phyloP scores from a whole-genome alignment of 306 rosid genomes.

The Bauhinia variegata region DNA sequence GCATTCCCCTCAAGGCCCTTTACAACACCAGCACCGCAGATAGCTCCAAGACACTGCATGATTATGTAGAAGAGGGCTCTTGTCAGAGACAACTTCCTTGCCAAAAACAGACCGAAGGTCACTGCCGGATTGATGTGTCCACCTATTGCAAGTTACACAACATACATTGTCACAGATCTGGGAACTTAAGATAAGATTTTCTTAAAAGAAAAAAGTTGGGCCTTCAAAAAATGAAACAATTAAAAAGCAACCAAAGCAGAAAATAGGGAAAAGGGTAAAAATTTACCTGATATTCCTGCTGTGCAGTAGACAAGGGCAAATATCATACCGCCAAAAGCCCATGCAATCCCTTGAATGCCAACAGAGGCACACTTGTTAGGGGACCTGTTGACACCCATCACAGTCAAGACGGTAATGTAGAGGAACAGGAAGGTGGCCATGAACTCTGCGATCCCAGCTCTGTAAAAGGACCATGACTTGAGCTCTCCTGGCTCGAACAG shows the following conservation, averaged over 20 bases:
- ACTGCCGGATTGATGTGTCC: conserved; percentile 97
- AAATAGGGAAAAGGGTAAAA: neutral
- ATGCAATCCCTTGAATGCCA: conserved; percentile 91
- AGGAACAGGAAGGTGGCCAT: conserved; percentile 88
- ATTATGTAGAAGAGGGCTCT: conserved; percentile 79
- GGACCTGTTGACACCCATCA: conserved; percentile 69
- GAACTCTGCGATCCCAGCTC: conserved; percentile 93
- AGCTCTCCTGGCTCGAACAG: conserved; percentile 83
- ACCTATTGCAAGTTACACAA: conserved; percentile 46
- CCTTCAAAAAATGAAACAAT: neutral
- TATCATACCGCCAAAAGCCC: conserved; percentile 99
- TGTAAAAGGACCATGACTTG: conserved; percentile 87
- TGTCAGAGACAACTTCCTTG: conserved; percentile 81
- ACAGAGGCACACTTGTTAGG: conserved; percentile 63
- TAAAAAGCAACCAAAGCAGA: neutral
- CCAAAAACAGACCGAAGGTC: conserved; percentile 83
- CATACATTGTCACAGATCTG: conserved; percentile 25
- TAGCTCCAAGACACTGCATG: conserved; percentile 92
- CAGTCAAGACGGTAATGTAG: conserved; percentile 81
- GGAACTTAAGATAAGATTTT: neutral
- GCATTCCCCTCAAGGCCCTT: conserved; percentile 64
- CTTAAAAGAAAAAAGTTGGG: neutral
- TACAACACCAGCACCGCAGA: conserved; percentile 91
- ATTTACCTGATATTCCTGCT: conserved; percentile 84
- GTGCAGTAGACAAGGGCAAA: conserved; percentile 94